phyloP scores from a whole-genome alignment of 306 rosid species.

The Oxytropis ochrocephala region DNA sequence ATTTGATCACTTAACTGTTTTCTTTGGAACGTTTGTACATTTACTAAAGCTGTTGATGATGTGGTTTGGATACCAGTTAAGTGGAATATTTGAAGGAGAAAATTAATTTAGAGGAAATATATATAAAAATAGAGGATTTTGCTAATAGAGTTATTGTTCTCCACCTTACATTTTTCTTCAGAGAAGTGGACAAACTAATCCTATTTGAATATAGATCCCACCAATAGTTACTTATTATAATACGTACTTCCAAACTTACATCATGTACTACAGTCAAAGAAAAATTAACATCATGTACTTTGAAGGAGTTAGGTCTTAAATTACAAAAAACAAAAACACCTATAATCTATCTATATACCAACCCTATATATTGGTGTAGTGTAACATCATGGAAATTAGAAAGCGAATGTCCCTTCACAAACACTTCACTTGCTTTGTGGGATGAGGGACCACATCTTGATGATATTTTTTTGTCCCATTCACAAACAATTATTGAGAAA shows the following conservation, averaged over 20 bases:
- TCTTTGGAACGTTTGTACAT: too few species aligned
- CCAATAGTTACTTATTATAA: not conserved
- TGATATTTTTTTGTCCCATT: slow-evolving; percentile 31
- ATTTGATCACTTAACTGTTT: too few species aligned
- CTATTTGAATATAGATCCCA: not conserved
- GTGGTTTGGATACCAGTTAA: too few species aligned
- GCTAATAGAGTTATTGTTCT: too few species aligned
- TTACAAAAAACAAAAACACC: not conserved
- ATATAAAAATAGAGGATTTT: too few species aligned
- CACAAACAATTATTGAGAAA: slow-evolving; percentile 20
- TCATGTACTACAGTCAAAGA: too few species aligned
- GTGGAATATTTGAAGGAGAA: not conserved
- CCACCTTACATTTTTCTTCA: not conserved
- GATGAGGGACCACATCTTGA: slow-evolving; percentile 35
- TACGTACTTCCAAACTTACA: not conserved
- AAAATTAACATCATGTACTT: not conserved
- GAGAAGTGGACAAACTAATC: not conserved
- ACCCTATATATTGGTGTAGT: not conserved
- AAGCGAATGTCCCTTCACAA: slow-evolving; percentile 12
- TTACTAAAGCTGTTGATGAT: too few species aligned
- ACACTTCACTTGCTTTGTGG: slow-evolving; percentile 14
- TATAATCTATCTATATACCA: not conserved
- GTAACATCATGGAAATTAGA: not conserved
- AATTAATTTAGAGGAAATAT: not conserved
- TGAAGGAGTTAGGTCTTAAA: slow-evolving; percentile 1